Conservation (phyloP, 345 rosid species). For the Geranium rotundifolium region DNA sequence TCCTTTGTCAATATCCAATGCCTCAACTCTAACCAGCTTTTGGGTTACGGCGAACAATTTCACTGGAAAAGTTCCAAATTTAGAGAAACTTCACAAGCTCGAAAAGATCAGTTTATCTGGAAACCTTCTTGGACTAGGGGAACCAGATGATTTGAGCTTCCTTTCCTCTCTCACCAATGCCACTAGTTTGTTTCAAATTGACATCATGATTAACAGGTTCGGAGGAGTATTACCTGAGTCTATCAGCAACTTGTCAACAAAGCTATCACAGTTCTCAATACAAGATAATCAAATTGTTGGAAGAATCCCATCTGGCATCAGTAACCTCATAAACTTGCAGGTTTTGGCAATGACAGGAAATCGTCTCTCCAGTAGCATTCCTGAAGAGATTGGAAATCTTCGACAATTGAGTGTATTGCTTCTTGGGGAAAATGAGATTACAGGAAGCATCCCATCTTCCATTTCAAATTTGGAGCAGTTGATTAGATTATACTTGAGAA, state of each 20-base stretch:
- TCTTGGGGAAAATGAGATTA: slow-evolving; percentile 3
- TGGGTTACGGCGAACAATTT: neutral
- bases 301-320: slow-evolving; percentile 8
- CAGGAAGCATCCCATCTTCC: slow-evolving; percentile 12
- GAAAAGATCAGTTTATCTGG: rapidly evolving
- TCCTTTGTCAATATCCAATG: neutral
- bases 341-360: neutral
- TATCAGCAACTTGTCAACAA: neutral
- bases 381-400: slow-evolving; percentile 9
- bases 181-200: neutral
- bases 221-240: neutral
- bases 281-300: slow-evolving; percentile 2
- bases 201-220: rapidly evolving
- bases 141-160: too few relatives aligned
- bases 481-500: neutral
- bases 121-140: neutral
- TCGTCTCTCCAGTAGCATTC: slow-evolving; percentile 10
- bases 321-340: slow-evolving; percentile 14
- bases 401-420: neutral
- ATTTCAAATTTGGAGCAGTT: slow-evolving; percentile 11
- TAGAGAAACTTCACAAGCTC: neutral
- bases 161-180: neutral
- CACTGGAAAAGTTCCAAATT: neutral
- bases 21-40: neutral
- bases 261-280: neutral